These are phyloP conservation scores for Amaranthus palmeri DNA, from an alignment of 148 eudicot genomes.

Conservation along the genomic window DNA sequence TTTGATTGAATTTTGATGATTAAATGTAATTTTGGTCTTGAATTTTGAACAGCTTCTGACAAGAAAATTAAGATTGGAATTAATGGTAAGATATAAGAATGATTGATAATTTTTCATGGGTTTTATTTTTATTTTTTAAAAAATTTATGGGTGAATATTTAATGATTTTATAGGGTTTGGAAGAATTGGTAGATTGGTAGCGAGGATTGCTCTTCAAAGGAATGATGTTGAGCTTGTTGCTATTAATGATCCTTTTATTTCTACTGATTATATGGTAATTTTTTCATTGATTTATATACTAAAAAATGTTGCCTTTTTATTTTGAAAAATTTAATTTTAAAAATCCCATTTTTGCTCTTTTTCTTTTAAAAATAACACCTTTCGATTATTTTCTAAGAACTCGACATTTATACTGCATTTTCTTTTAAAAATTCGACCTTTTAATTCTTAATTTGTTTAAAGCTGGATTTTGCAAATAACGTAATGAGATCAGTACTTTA, in stretches of 20 bases:
- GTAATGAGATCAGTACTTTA: too few relatives aligned
- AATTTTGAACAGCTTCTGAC: constrained; percentile 26
- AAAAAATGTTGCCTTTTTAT: too few relatives aligned
- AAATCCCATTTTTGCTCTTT: too few relatives aligned
- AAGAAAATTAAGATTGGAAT: constrained; percentile 63
- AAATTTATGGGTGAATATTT: background rate
- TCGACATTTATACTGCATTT: background rate
- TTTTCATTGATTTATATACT: background rate
- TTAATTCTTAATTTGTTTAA: too few relatives aligned
- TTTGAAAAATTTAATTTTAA: too few relatives aligned
- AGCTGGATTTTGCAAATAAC: too few relatives aligned
- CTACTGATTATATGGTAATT: constrained; percentile 64
- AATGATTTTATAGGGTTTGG: constrained; percentile 45
- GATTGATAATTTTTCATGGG: too few relatives aligned
- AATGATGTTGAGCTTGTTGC: constrained; percentile 79
- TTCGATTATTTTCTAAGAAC: too few relatives aligned
- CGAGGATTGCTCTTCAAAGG: constrained; percentile 70
- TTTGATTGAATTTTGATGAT: background rate
- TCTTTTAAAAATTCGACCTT: background rate
- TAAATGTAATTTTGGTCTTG: background rate
- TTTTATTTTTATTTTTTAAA: too few relatives aligned
- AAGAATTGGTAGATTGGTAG: constrained; percentile 79
- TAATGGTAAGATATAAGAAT: constrained; percentile 35
- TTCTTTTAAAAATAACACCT: too few relatives aligned
- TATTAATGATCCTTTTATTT: constrained; percentile 70